Base-by-base conservation (phyloP, 2,329 filamentous ascomycete genomes). In the Chrysosporium queenslandicum region DNA sequence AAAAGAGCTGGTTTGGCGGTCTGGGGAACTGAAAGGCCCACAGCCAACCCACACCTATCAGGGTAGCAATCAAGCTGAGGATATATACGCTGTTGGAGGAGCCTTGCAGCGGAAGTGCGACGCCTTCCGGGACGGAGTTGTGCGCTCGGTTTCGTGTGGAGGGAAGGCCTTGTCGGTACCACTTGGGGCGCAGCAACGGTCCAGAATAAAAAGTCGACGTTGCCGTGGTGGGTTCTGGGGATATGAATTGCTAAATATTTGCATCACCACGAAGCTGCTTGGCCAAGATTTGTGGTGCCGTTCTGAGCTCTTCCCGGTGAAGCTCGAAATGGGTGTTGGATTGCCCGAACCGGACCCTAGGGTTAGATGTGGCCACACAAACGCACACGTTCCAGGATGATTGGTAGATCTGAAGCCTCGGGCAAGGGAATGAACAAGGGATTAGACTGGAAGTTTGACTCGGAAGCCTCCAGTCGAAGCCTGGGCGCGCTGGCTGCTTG, bases 381-480 rank as follows among this genome's bases (percentile, higher is more conserved):
- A 41, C 36, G 14, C 14, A 37, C 47, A 50, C 47, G 47, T 50
- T 50, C 25, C 29, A 16, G 47, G 47, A 50, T 50, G 47, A 50
- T 50, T 50, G 47, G 47, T 50, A 21, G 39, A 50, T 21, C 34
- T 9, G 32, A 47, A 4, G 18, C 20, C 27, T 47, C 42, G 32
- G 32, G 2, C 3, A 18, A 25, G 21, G 32, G 12, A 20, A 16
- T 25, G 11, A 21, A 37, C 45, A 47, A 16, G 45, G 45, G 14
- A 36, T 30, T 9, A 23, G n/a, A 23, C 18, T 16, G 27, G 20
- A 4, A 25, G 9, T 16, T 47, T 23, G 45, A n/a, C 29, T 46
- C 30, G 16, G n/a, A 46, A 36, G 11, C 16, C 36, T n/a, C 29
- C 23, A 8, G 7, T 43, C 14, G 20, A 16, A 43, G 27, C 40